Conservation (phyloP, 1,284 basidiomycete genomes). For the Sphagnurus paluster region DNA sequence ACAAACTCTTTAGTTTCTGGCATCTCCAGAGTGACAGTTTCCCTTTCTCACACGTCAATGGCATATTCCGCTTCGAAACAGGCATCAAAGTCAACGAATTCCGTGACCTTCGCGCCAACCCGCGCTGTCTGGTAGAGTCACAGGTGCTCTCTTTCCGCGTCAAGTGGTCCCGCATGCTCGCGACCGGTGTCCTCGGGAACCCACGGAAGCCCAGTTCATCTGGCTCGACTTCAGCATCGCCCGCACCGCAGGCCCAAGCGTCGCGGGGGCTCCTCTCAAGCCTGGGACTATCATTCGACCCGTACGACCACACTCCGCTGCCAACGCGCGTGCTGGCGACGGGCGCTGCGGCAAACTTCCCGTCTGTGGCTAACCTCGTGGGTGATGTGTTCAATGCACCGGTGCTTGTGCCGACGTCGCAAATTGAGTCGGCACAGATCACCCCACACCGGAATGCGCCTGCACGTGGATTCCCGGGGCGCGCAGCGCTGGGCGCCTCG, state of each 20-base stretch:
- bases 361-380: slow-evolving; percentile 73
- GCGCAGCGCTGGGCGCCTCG: slow-evolving; percentile 69
- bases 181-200: slow-evolving; percentile 54
- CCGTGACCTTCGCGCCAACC: slow-evolving; percentile 81
- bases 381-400: slow-evolving; percentile 80
- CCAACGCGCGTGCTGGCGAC: slow-evolving; percentile 65
- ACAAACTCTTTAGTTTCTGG: slow-evolving; percentile 87
- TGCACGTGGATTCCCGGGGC: slow-evolving; percentile 61
- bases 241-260: slow-evolving; percentile 9
- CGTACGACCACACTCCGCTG: slow-evolving; percentile 65
- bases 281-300: slow-evolving; percentile 70
- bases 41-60: slow-evolving; percentile 74
- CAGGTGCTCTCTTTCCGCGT: slow-evolving; percentile 77
- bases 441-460: slow-evolving; percentile 75
- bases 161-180: slow-evolving; percentile 71
- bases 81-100: slow-evolving; percentile 84
- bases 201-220: slow-evolving; percentile 36
- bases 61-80: slow-evolving; percentile 83
- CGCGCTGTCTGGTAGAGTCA: slow-evolving; percentile 76
- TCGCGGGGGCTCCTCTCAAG: slow-evolving; percentile 39
- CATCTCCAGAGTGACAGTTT: slow-evolving; percentile 75
- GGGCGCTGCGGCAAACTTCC: slow-evolving; percentile 81
- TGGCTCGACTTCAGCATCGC: slow-evolving; percentile 8
- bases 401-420: slow-evolving; percentile 68
- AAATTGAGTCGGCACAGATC: slow-evolving; percentile 71